These are phyloP conservation scores for Calycina marina DNA, from an alignment of 2,329 filamentous ascomycete genomes.

Conservation along the genomic window DNA sequence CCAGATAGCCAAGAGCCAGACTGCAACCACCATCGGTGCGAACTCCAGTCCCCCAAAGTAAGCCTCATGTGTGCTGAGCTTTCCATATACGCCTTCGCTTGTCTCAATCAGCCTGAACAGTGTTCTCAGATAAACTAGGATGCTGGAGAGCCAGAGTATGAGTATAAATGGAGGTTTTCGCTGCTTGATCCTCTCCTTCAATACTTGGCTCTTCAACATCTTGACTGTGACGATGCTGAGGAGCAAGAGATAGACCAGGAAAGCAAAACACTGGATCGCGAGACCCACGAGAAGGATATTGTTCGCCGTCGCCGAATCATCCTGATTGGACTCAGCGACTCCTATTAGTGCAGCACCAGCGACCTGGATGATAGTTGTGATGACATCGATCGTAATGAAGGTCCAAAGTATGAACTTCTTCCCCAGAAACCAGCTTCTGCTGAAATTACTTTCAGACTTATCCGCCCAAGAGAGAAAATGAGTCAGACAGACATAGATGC, in stretches of 20 bases:
- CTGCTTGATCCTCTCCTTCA: slow-evolving; percentile 4
- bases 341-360: slow-evolving; percentile 40
- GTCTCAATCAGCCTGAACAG: slow-evolving; percentile 40
- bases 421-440: slow-evolving; percentile 5
- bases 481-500: slow-evolving; percentile 39
- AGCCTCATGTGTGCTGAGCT: slow-evolving; percentile 33
- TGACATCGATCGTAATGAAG: slow-evolving; percentile 38
- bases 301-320: slow-evolving; percentile 35
- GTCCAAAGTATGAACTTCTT: slow-evolving; percentile 34
- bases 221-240: slow-evolving; percentile 5
- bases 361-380: slow-evolving; percentile 38
- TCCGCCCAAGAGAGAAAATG: slow-evolving; percentile 28
- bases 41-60: slow-evolving; percentile 41
- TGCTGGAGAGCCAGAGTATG: slow-evolving; percentile 29
- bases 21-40: slow-evolving; percentile 34
- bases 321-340: slow-evolving; percentile 29
- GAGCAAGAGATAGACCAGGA: slow-evolving; percentile 31
- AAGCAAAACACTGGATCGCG: slow-evolving; percentile 37
- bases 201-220: slow-evolving; percentile 1
- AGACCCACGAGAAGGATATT: slow-evolving; percentile 40
- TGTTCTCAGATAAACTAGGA: slow-evolving; percentile 37
- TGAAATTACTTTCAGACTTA: neutral
- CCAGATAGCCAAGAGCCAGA: slow-evolving; percentile 14
- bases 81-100: slow-evolving; percentile 30
- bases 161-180: slow-evolving; percentile 27